Base-by-base conservation (phyloP, 352 stramenopile species). In the Elongisporangium prolatum region DNA sequence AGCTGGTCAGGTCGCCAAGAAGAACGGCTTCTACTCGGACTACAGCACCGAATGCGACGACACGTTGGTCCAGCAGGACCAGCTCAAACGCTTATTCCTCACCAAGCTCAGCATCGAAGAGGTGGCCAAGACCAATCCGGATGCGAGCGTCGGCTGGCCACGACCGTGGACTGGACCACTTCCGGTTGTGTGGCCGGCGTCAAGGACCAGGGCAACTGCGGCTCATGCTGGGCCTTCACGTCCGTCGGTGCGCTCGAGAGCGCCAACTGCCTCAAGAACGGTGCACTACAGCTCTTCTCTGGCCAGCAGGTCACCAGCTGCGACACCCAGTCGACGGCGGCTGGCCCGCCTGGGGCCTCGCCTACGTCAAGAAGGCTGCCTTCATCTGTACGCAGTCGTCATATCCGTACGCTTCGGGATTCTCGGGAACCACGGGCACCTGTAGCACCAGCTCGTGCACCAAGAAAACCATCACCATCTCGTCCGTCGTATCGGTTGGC, bases 181-280 rank as follows among this genome's bases (percentile, higher is more conserved):
- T 86, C 75, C 0, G 72, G 70, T 14, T 91, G 80, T 50, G 72
- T 91, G 11, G 69, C 70, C 7, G 17, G 22, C 4, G 67, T 99
- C 18, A 98, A 99, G 67, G 95, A 99, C 72, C 97, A 99, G 73
- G 97, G 93, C 9, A 60, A 88, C 8, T 99, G 97, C 68, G 97
- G 97, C 44, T 98, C 91, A n/a, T 99, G 97, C 78, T 99, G 97
- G 96, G 92, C 93, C 0, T 99, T 99, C 72, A 97, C 95, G 1
- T 89, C 94, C 1, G 80, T 97, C 0, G 93, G 91, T 38, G 86
- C 85, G 16, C 74, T 98, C 2, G 95, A 98, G 67, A 96, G 84
- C 22, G 91, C 88, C 7, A 74, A 97, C 60, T 96, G 88, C 21
- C 72, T 98, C 14, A 69, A 75, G 38, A 91, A 80, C 6, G 59